Base-by-base conservation (phyloP, 2,329 filamentous ascomycete genomes). In the Mycosphaerelloides madeirae region DNA sequence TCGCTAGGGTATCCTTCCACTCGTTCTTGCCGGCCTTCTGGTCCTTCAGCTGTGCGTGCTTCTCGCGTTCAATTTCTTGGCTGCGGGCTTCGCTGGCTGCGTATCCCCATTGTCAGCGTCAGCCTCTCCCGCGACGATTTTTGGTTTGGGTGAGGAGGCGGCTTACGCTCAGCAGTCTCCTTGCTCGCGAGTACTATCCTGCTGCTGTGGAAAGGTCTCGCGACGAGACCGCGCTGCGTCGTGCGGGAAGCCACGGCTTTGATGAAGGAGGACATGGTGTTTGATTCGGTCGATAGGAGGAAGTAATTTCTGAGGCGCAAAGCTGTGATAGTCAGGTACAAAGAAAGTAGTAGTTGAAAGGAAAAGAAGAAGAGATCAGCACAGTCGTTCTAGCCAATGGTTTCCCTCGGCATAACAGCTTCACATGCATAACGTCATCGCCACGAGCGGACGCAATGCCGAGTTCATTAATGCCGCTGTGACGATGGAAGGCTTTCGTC, bases 1-100 rank as follows among this genome's bases (percentile, higher is more conserved):
- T 85, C 3, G 87, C 86, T 38, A 94, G 73, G 64, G 84, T 81
- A 16, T 83, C 75, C 69, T 85, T 84, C 87, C 87, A 93, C 62
- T 87, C 76, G 41, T 75, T 83, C 63, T 79, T 76, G 49, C 85
- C 86, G 31, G 76, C 68, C 55, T 74, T 71, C 65, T 67, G 65
- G 47, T 65, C 65, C 49, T 67, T 64, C 47, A 77, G 44, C 43
- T 72, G 69, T n/a, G 83, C 80, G 48, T 87, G 77, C 72, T 90
- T 89, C 52, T 74, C 59, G 11, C 56, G 31, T 51, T 76, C 74
- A 50, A 73, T 73, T 56, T 71, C 59, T 3, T 66, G 53, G 38
- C 63, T 58, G 29, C 75, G 64, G 37, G 66, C 56, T 11, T 74
- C 73, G 39, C 68, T 59, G 54, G 70, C 73, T 67, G 46, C 31